These are phyloP conservation scores for Umbilicus rupestris DNA, from an alignment of 164 flowering plant genomes.

Conservation along the genomic window DNA sequence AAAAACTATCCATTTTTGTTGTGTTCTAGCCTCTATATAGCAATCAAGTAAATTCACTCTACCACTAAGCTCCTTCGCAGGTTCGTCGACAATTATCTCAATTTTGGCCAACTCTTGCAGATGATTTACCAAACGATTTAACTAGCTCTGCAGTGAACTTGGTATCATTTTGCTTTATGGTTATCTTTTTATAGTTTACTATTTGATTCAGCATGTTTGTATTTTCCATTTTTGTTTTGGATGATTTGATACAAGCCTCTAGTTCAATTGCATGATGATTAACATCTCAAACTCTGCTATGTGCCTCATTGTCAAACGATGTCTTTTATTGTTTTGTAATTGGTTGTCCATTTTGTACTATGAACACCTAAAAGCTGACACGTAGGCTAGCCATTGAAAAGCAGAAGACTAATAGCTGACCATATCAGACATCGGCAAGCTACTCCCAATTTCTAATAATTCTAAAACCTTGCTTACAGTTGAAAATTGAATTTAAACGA, in stretches of 20 bases:
- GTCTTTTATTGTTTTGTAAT: neutral
- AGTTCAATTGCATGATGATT: neutral
- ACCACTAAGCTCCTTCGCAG: conserved; percentile 25
- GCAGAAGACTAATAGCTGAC: neutral
- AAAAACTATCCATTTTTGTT: neutral
- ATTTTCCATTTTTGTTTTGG: neutral
- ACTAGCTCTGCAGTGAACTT: conserved; percentile 26
- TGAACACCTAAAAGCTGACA: neutral
- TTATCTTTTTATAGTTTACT: neutral
- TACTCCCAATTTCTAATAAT: neutral
- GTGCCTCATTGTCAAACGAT: neutral
- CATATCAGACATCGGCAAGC: neutral
- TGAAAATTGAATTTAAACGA: neutral
- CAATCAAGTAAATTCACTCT: neutral
- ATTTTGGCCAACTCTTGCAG: conserved; percentile 65
- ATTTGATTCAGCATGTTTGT: neutral
- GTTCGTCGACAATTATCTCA: conserved; percentile 56
- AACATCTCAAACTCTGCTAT: neutral
- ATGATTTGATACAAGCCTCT: neutral
- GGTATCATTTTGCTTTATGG: conserved; percentile 25
- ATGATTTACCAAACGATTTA: conserved; percentile 44
- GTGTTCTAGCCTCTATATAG: neutral
- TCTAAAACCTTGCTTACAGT: too few relatives aligned
- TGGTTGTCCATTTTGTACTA: neutral
- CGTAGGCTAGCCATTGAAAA: neutral